Conservation (phyloP, 805 yeast species). For the Candida tibetensis region DNA sequence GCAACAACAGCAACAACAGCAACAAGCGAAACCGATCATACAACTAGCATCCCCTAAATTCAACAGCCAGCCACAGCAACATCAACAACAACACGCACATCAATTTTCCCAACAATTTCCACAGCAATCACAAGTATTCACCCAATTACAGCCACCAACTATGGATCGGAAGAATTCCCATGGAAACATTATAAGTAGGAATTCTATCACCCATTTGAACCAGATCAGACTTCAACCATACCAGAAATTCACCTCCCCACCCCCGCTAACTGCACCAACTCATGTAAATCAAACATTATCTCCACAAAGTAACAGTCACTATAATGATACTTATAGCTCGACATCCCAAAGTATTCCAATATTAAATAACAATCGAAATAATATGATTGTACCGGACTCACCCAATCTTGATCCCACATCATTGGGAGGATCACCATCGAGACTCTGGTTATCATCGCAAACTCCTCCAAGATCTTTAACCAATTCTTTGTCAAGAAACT, state of each 20-base stretch:
- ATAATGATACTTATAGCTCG: constrained; percentile 11
- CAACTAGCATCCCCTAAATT: constrained; percentile 6
- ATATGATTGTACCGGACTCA: constrained; percentile 42
- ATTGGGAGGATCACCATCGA: constrained; percentile 53
- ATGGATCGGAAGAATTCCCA: constrained; percentile 19
- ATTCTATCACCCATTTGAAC: constrained; percentile 24
- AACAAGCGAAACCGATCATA: constrained; percentile 1
- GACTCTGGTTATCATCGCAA: constrained; percentile 50
- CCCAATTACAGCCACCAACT: constrained; percentile 2
- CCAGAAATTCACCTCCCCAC: constrained; percentile 33
- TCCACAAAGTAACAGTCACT: constrained; percentile 1
- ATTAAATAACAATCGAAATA: constrained; percentile 7
- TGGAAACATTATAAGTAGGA: constrained; percentile 16
- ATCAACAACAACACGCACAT: constrained; percentile 3
- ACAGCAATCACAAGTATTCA: neutral
- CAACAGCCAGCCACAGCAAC: constrained; percentile 6
- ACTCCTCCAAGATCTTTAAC: constrained; percentile 47
- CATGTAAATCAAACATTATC: constrained; percentile 1
- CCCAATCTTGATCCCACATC: constrained; percentile 53
- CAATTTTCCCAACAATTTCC: neutral
- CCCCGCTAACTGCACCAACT: constrained; percentile 11
- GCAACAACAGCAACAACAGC: neutral
- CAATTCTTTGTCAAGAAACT: constrained; percentile 19
- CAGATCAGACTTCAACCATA: constrained; percentile 39
- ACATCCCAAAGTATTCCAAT: constrained; percentile 31